Evolutionary conservation across 1,139 yeast genomes (phyloP).

Genomic region (Yamadazyma triangularis): DNA sequence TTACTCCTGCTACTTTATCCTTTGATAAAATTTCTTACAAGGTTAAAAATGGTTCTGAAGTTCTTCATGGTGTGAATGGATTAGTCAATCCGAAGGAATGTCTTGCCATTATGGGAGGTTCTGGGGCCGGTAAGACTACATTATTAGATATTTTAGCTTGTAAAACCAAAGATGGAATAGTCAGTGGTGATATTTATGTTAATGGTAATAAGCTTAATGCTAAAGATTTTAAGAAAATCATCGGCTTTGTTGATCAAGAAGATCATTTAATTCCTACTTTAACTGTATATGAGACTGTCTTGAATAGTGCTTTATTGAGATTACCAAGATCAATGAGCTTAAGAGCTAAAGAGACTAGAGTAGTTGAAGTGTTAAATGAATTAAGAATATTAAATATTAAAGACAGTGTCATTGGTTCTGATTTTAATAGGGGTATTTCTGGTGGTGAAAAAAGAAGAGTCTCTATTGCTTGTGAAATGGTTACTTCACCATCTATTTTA

Average conservation of each 20-base stretch:
- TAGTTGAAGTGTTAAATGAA: slow-evolving; percentile 79
- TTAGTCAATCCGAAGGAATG: slow-evolving; percentile 82
- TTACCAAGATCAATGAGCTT: slow-evolving; percentile 76
- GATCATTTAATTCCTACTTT: slow-evolving; percentile 86
- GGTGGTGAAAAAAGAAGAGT: slow-evolving; percentile 93
- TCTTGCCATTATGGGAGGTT: slow-evolving; percentile 95
- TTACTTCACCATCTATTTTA: slow-evolving; percentile 76
- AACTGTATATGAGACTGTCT: slow-evolving; percentile 92
- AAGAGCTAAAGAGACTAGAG: slow-evolving; percentile 71
- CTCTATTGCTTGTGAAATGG: slow-evolving; percentile 85
- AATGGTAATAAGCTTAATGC: slow-evolving; percentile 56
- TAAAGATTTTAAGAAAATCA: slow-evolving; percentile 55
- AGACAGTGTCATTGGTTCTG: slow-evolving; percentile 85
- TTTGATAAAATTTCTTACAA: slow-evolving; percentile 69
- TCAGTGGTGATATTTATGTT: slow-evolving; percentile 61
- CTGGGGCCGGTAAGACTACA: slow-evolving; percentile 98
- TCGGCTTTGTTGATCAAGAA: slow-evolving; percentile 98
- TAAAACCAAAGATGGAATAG: slow-evolving; percentile 72
- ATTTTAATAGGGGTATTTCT: slow-evolving; percentile 85
- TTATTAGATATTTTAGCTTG: slow-evolving; percentile 85
- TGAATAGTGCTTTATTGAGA: slow-evolving; percentile 84
- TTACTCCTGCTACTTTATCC: slow-evolving; percentile 72
- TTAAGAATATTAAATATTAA: slow-evolving; percentile 77
- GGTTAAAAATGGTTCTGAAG: slow-evolving; percentile 45
- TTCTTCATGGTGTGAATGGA: slow-evolving; percentile 67